Evolutionary conservation across 306 rosid genomes (phyloP), one percentile per base, ranked within the genome.

Genomic region (Cyamopsis tetragonoloba): DNA sequence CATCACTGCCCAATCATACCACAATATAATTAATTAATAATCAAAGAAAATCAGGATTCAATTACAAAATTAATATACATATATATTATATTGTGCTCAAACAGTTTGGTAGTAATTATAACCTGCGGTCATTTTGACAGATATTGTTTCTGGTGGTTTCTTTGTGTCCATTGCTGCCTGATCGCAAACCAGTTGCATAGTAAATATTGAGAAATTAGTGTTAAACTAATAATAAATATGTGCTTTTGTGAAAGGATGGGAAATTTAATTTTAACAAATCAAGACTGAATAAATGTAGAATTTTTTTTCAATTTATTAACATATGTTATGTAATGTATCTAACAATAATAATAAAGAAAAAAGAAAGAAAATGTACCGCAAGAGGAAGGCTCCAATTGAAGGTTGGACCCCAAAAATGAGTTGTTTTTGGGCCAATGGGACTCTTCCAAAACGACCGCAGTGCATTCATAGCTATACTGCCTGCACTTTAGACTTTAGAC

Each of bases 351-450:
- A n/a, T n/a, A n/a, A n/a, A n/a, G n/a, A n/a, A n/a, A n/a, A n/a
- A n/a, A n/a, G n/a, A n/a, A n/a, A n/a, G n/a, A n/a, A n/a, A n/a
- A n/a, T n/a, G 0, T 55, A 85, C 90, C 54, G 90, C 90, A 51
- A 85, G 37, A 30, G 90, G 87, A 59, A 85, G 83, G 54, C 87
- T 60, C 90, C 90, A 85, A 34, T 75, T 75, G 44, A 82, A 72
- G 23, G 78, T 43, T 32, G 90, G 90, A 7, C 90, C 87, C 90
- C 90, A 85, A 44, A 85, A 85, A 59, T 85, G 90, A 46, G 87
- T 80, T 0, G 90, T 85, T 63, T 82, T 85, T 8, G 81, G 87
- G 30, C 90, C 87, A 7, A 78, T 62, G 1, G 90, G 87, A 68
- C 90, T 85, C 56, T 75, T 85, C 90, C 82, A 82, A 72, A 82